Conservation (phyloP, 805 yeast genomes). For the Wickerhamiella brachini region DNA sequence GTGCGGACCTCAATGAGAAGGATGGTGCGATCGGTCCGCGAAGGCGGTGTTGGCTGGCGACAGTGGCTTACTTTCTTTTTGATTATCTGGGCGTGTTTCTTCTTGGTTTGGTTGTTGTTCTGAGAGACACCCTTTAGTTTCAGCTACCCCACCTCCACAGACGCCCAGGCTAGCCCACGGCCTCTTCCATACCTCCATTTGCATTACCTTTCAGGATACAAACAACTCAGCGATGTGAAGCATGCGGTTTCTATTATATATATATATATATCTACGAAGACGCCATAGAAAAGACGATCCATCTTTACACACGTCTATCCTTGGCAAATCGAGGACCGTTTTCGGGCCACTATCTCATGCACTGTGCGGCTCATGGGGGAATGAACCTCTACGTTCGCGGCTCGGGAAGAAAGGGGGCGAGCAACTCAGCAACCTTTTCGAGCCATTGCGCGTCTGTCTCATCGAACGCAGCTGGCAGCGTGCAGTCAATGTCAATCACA, state of each 20-base stretch:
- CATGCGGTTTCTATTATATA: background rate
- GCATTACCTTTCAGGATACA: background rate
- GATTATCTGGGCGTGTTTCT: constrained; percentile 37
- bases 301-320: too few species aligned
- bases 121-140: too few species aligned
- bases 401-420: constrained; percentile 36
- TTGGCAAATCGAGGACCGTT: background rate
- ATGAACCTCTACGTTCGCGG: background rate
- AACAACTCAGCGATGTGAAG: background rate
- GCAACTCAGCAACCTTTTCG: constrained; percentile 41
- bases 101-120: constrained; percentile 32
- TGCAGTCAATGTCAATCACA: constrained; percentile 79
- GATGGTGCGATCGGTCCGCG: constrained; percentile 51
- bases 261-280: background rate
- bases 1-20: constrained; percentile 40
- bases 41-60: constrained; percentile 49
- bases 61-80: constrained; percentile 40
- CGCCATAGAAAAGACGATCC: background rate
- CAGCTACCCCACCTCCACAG: too few species aligned
- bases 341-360: too few species aligned
- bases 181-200: too few species aligned
- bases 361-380: too few species aligned
- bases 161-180: too few species aligned
- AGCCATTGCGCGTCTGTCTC: constrained; percentile 44
- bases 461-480: constrained; percentile 50